Evolutionary conservation across 139 green algal genomes (phyloP).

Genomic region (Nannochloris sp.): DNA sequence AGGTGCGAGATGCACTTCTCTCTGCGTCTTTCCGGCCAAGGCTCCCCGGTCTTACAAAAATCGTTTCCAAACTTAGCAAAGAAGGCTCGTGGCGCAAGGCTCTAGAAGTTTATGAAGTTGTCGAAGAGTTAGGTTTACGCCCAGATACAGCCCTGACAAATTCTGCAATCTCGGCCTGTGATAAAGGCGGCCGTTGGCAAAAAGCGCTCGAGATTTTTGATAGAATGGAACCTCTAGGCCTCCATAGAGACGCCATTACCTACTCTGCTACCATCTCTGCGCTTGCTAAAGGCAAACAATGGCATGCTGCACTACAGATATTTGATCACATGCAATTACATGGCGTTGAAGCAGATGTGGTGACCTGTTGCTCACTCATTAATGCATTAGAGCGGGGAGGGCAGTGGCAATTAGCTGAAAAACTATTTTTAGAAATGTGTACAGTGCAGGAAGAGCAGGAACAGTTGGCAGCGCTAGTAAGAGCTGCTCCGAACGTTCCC

Average conservation of each 20-base stretch:
- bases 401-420: conserved; percentile 82
- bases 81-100: conserved; percentile 81
- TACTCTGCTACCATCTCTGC: conserved; percentile 77
- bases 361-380: conserved; percentile 86
- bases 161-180: conserved; percentile 77
- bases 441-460: background rate
- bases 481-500: background rate
- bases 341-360: conserved; percentile 72
- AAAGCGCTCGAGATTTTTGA: conserved; percentile 61
- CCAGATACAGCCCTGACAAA: conserved; percentile 87
- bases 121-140: conserved; percentile 55
- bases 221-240: conserved; percentile 54
- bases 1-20: conserved; percentile 26
- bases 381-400: conserved; percentile 80
- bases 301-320: conserved; percentile 44
- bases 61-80: conserved; percentile 71
- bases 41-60: conserved; percentile 73
- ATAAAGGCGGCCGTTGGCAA: conserved; percentile 82
- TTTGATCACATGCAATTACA: conserved; percentile 45
- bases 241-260: conserved; percentile 77
- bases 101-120: conserved; percentile 68
- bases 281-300: conserved; percentile 80
- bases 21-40: conserved; percentile 22
- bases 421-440: conserved; percentile 58
- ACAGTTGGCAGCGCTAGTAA: background rate